phyloP scores from a whole-genome alignment of 1,284 basidiomycete species.

The Schizophyllum amplum region DNA sequence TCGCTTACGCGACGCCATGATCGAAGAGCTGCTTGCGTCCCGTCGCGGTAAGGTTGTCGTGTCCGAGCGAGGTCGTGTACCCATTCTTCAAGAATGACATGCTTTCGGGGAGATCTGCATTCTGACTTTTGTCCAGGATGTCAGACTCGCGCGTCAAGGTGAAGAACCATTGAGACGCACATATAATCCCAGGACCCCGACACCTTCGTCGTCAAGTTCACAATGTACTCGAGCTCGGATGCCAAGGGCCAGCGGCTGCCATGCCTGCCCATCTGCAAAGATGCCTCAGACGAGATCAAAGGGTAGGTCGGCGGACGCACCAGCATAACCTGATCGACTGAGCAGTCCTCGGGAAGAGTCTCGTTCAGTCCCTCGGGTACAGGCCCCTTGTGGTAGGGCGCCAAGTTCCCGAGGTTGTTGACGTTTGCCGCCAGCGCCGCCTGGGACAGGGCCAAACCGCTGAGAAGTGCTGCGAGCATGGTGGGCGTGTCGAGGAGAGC shows the following conservation, averaged over 20 bases:
- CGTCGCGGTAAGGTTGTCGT: slow-evolving; percentile 32
- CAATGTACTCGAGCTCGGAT: slow-evolving; percentile 25
- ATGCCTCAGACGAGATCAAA: background rate
- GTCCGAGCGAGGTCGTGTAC: slow-evolving; percentile 29
- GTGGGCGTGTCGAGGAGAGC: background rate
- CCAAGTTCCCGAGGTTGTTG: slow-evolving; percentile 26
- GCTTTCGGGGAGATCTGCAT: slow-evolving; percentile 23
- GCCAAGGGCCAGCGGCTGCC: slow-evolving; percentile 1
- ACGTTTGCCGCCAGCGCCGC: background rate
- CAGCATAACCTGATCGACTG: slow-evolving; percentile 34
- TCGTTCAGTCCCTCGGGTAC: slow-evolving; percentile 22
- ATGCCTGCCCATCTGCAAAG: background rate
- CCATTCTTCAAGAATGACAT: slow-evolving; percentile 33
- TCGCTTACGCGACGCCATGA: slow-evolving; percentile 32
- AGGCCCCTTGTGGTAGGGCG: slow-evolving; percentile 30
- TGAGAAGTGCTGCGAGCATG: background rate
- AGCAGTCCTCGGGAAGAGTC: slow-evolving; percentile 33
- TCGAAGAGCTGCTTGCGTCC: slow-evolving; percentile 35
- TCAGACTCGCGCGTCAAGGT: background rate
- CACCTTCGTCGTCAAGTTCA: slow-evolving; percentile 28
- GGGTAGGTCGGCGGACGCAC: slow-evolving; percentile 12
- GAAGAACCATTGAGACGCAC: background rate
- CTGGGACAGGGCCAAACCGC: background rate
- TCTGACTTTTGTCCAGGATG: slow-evolving; percentile 20
- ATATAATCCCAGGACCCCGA: slow-evolving; percentile 1